These are phyloP conservation scores for Lipomyces spencermartinsiae DNA, from an alignment of 805 yeast genomes.

Conservation along the genomic window DNA sequence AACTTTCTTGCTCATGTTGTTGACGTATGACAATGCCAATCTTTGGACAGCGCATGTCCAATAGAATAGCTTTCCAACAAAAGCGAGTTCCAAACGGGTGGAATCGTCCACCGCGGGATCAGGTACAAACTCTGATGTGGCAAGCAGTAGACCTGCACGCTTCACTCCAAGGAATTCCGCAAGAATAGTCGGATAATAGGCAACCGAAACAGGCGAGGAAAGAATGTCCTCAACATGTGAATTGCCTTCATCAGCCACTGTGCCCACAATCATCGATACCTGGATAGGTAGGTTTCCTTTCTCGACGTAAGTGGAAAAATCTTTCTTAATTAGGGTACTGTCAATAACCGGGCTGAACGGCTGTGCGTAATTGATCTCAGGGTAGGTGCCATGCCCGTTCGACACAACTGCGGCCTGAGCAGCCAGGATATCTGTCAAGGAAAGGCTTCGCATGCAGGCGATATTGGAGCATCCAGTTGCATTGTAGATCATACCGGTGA, in stretches of 20 bases:
- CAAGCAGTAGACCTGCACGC: slow-evolving; percentile 24
- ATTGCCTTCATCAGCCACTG: slow-evolving; percentile 41
- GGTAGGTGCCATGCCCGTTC: slow-evolving; percentile 12
- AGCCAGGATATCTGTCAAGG: slow-evolving; percentile 15
- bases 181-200: slow-evolving; percentile 16
- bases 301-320: slow-evolving; percentile 33
- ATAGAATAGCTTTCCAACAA: slow-evolving; percentile 37
- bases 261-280: slow-evolving; percentile 42
- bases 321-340: slow-evolving; percentile 25
- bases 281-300: slow-evolving; percentile 33
- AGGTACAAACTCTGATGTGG: slow-evolving; percentile 17
- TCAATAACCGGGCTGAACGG: slow-evolving; percentile 45
- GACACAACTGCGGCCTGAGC: slow-evolving; percentile 23
- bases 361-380: slow-evolving; percentile 33
- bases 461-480: slow-evolving; percentile 29
- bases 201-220: slow-evolving; percentile 16
- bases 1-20: slow-evolving; percentile 19
- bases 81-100: slow-evolving; percentile 23
- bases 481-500: slow-evolving; percentile 22
- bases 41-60: slow-evolving; percentile 42
- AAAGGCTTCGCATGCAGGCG: slow-evolving; percentile 29
- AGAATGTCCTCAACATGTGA: slow-evolving; percentile 33
- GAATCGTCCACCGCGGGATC: slow-evolving; percentile 21
- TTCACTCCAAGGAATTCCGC: slow-evolving; percentile 24
- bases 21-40: slow-evolving; percentile 19